Base-by-base conservation (phyloP, 164 flowering plant species). In the Tetrastigma voinierianum region DNA sequence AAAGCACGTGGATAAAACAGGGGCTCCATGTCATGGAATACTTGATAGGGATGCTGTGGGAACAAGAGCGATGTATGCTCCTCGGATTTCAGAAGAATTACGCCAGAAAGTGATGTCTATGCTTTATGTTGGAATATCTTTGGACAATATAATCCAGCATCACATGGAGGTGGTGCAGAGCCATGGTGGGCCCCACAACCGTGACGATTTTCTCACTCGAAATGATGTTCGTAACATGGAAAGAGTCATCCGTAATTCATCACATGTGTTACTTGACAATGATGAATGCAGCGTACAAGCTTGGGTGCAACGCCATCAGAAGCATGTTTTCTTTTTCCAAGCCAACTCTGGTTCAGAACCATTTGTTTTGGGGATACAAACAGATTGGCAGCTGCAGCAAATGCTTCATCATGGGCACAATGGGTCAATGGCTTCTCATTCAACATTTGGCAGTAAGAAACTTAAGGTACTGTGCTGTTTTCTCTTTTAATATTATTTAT, bases 371-470 rank as follows among this genome's bases (percentile, higher is more conserved):
- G 86, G 86, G 9, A 70, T 85, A 58, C 89, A 85, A 74, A 79
- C 86, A 49, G 86, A 85, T 59, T 85, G 89, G 89, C 89, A 85
- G 80, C 69, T 85, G 70, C 86, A 85, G 59, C 84, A 85, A 70
- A 79, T 83, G 85, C 71, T 81, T n/a, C 82, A 61, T 65, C 79
- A 66, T 73, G 89, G 89, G 19, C 78, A 78, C 51, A 74, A 78
- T 56, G 76, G 82, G 52, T 76, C 64, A 0, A 25, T 85, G 32
- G 80, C 86, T 53, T 74, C 68, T 63, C 80, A 85, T 77, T 81
- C 86, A 40, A 63, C 72, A 19, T 78, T 83, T 79, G 84, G 82
- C 51, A 53, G 68, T 58, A 83, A 80, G 67, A 83, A 79, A 69
- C 74, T 85, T 49, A 79, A 73, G 86, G 89, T 85, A 72, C 24